Base-by-base conservation (phyloP, 1,139 yeast species). In the Arxiozyma bovina region DNA sequence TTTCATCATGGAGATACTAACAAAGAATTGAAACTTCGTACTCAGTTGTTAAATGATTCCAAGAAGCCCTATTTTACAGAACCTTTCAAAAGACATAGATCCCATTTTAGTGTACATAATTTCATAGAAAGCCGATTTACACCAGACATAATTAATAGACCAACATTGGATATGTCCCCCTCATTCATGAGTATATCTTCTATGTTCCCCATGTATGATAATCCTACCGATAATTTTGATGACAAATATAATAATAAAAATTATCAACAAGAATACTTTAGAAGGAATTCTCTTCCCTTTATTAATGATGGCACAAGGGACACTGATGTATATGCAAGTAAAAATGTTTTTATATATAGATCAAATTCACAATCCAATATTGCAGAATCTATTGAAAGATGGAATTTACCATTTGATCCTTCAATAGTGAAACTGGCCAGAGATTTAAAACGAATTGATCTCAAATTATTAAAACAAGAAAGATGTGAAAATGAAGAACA, bases 281-380 rank as follows among this genome's bases (percentile, higher is more conserved):
- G 68, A 50, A 60, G 68, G 50, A 61, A 64, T 47, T 65, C 68
- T 11, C 25, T 62, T 4, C 64, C 67, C 17, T 53, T 58, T 34
- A 49, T 54, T 7, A 53, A 58, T 25, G 62, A 60, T 44, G 50
- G 53, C 17, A 54, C 56, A 1, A 40, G 48, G 17, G 49, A 52
- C 27, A 34, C 22, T 15, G 50, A 51, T 42, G 50, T 42, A 11
- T 21, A 23, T 30, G n/a, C n/a, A 9, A 12, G 45, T 22, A 45
- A 27, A 18, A 42, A 46, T 30, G 30, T 30, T 9, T 48, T 18
- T 41, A 18, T 51, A n/a, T 57, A 60, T 48, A 57, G 66, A 22
- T 61, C 76, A 50, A 61, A 68, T 47, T 79, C 85, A 56, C 73
- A 74, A 50, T 77, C 85, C 1, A 60, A 68, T 30, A 68, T 80